Evolutionary conservation across 805 yeast genomes (phyloP), one percentile per base, ranked within the genome.

Genomic region (Ogataea ganodermae): DNA sequence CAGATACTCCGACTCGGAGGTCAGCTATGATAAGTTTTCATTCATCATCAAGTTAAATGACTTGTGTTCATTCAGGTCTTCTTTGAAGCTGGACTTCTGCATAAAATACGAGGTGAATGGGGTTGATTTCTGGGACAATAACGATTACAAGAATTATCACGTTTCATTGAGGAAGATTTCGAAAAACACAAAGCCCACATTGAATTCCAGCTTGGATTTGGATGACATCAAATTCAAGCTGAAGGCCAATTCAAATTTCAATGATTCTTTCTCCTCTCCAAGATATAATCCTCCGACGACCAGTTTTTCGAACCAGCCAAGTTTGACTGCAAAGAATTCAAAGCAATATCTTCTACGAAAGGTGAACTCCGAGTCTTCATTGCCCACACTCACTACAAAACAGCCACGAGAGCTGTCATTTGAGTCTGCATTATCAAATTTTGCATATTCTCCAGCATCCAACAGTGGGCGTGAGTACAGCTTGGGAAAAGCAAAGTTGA

Each of bases 11-110:
- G 49, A 63, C 21, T 43, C 59, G 7, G 59, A 60, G 41, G 52
- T 44, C 4, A 48, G 46, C 26, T 72, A 62, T 45, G 78, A 74
- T 52, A 70, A 68, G 52, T 74, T 82, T 62, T 71, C 73, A 41
- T 80, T 82, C 57, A 71, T 71, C 41, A 71, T 81, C 31, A 76
- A 76, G 36, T 59, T 73, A 35, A 60, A 62, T 44, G 55, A 68
- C 49, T 43, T 66, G 48, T 51, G 63, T 57, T 31, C 51, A 46
- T 40, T 45, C 45, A 50, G 51, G 20, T 48, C 59, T 26, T 23
- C 35, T 3, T 44, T 75, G 46, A 59, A 67, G 18, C 51, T 75
- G 42, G 67, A 67, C 36, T 67, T 73, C 45, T 74, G 78, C 51
- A 61, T 73, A 45, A 66, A 65, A 45, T 74, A 68, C 51, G 65